phyloP scores from a whole-genome alignment of 208 protist species.

The Porcisia hertigi region DNA sequence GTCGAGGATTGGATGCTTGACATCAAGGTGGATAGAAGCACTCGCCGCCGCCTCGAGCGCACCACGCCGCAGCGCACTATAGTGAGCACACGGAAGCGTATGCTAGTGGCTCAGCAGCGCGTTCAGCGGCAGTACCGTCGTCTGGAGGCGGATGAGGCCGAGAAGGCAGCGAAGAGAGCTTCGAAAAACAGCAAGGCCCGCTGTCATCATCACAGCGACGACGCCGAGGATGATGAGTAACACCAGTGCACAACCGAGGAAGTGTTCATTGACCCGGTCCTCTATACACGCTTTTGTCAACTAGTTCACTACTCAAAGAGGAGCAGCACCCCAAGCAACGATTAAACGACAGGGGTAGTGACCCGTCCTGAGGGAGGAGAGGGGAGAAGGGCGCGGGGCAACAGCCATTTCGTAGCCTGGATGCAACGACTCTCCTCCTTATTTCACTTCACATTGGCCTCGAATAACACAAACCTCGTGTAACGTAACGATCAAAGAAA shows the following conservation, averaged over 20 bases:
- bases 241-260: not conserved
- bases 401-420: not conserved
- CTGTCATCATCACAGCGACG: constrained; percentile 9
- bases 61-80: constrained; percentile 86
- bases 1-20: constrained; percentile 96
- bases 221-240: not conserved
- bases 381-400: not conserved
- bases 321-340: not conserved
- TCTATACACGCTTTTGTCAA: not conserved
- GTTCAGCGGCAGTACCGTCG: constrained; percentile 70
- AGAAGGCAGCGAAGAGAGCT: constrained; percentile 17
- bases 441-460: not conserved
- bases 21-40: constrained; percentile 74
- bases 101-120: constrained; percentile 78
- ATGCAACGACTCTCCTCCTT: not conserved
- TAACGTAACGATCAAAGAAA: not conserved
- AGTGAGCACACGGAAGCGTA: constrained; percentile 85
- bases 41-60: constrained; percentile 53
- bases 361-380: not conserved
- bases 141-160: constrained; percentile 53
- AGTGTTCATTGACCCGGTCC: not conserved
- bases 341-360: not conserved
- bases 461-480: not conserved
- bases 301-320: not conserved
- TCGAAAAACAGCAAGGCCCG: constrained; percentile 11